A percentile compares a stretch with the other conserved stretches of the same genome.
Evolutionary conservation across 1,284 basidiomycete genomes (phyloP).

Genomic region (Pseudomicrostroma phylloplanum): DNA sequence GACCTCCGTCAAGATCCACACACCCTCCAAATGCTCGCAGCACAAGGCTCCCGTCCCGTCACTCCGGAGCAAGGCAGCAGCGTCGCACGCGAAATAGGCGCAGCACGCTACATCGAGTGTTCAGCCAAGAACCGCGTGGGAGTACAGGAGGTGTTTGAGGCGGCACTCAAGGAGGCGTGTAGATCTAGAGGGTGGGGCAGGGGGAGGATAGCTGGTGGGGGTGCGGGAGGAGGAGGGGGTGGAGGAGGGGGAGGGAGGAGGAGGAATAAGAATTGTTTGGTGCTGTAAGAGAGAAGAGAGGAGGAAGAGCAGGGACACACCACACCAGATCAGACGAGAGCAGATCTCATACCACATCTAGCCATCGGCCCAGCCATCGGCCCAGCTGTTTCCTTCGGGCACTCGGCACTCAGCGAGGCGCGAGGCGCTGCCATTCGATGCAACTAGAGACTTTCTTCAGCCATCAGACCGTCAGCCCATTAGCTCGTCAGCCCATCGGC

Average conservation of each 20-base stretch:
- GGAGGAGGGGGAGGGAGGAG: constrained; percentile 49
- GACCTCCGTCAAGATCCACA: constrained; percentile 78
- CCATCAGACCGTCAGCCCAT: too few relatives aligned
- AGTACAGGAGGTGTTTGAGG: constrained; percentile 85
- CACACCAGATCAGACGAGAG: not conserved
- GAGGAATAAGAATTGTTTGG: constrained; percentile 65
- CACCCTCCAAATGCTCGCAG: constrained; percentile 81
- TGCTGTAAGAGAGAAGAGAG: constrained; percentile 57
- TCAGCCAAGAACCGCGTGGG: constrained; percentile 82
- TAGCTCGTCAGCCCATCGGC: too few relatives aligned
- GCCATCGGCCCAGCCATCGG: too few relatives aligned
- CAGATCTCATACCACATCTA: not conserved
- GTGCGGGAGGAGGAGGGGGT: not conserved
- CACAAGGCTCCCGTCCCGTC: constrained; percentile 81
- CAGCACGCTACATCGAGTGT: constrained; percentile 84
- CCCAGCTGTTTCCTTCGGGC: too few relatives aligned
- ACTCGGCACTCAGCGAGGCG: too few relatives aligned
- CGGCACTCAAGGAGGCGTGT: constrained; percentile 73
- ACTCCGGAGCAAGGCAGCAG: constrained; percentile 58
- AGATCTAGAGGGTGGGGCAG: constrained; percentile 34
- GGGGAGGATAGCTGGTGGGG: constrained; percentile 7
- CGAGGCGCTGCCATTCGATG: too few relatives aligned
- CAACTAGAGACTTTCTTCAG: too few relatives aligned
- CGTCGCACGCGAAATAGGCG: constrained; percentile 84
- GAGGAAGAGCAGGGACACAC: too few relatives aligned